These are phyloP conservation scores for Daldinia grandis DNA, from an alignment of 495 filamentous ascomycete genomes.

Conservation along the genomic window DNA sequence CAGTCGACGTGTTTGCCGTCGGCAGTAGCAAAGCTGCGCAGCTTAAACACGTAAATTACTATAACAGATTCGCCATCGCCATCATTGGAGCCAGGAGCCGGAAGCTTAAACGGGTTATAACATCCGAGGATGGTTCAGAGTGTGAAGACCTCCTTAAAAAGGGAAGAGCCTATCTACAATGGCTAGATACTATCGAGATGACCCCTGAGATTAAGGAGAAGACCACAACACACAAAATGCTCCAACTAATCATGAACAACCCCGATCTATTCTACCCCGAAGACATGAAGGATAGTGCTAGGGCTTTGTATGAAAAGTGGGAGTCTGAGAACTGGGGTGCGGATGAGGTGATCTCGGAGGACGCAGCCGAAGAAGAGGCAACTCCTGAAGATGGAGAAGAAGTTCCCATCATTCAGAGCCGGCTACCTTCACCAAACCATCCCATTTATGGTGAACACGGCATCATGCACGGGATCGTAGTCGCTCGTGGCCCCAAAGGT, in stretches of 20 bases:
- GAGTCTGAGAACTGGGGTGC: constrained; percentile 36
- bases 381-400: neutral
- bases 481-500: constrained; percentile 18
- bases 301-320: constrained; percentile 13
- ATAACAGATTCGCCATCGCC: neutral
- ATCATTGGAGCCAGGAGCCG: neutral
- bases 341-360: constrained; percentile 23
- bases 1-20: constrained; percentile 13
- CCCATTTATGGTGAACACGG: constrained; percentile 44
- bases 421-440: constrained; percentile 39
- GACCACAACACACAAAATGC: neutral
- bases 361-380: neutral
- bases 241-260: constrained; percentile 2
- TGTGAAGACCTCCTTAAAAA: neutral
- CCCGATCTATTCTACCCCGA: constrained; percentile 8
- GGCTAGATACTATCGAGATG: constrained; percentile 34
- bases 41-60: neutral
- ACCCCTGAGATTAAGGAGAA: constrained; percentile 18
- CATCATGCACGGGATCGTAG: constrained; percentile 54
- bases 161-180: constrained; percentile 24
- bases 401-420: constrained; percentile 1
- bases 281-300: constrained; percentile 12
- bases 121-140: neutral
- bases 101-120: neutral
- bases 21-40: neutral